These are phyloP conservation scores for Fusarium tjaetaba DNA, from an alignment of 2,329 filamentous ascomycete genomes.

Conservation along the genomic window DNA sequence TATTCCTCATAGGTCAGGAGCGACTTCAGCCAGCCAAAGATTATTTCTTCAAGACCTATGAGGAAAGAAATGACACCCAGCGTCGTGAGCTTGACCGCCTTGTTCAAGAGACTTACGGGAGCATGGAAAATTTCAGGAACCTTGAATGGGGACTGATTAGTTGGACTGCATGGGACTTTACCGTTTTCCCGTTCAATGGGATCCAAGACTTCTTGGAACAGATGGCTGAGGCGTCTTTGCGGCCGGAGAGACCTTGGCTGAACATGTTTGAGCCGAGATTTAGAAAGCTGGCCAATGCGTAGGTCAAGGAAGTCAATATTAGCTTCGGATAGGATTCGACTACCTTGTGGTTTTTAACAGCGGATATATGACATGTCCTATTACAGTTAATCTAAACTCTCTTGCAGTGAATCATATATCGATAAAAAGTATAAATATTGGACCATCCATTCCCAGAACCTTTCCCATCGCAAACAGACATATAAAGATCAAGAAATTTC, in stretches of 20 bases:
- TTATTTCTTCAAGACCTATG: not conserved
- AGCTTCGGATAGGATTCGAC: too few species aligned
- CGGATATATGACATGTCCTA: not conserved
- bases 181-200: not conserved
- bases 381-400: not conserved
- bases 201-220: not conserved
- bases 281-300: not conserved
- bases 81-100: not conserved
- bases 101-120: slow-evolving; percentile 2
- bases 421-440: not conserved
- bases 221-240: not conserved
- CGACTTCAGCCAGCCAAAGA: not conserved
- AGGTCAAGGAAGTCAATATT: too few species aligned
- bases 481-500: not conserved
- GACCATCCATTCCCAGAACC: too few species aligned
- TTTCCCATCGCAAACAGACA: too few species aligned
- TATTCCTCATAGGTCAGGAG: not conserved
- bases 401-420: not conserved
- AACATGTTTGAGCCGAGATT: slow-evolving; percentile 7
- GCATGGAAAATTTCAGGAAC: not conserved
- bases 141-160: not conserved
- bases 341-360: too few species aligned
- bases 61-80: not conserved
- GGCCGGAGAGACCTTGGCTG: not conserved
- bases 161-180: slow-evolving; percentile 8